Evolutionary conservation across 352 stramenopile genomes (phyloP).

Genomic region (Globisporangium polare): DNA sequence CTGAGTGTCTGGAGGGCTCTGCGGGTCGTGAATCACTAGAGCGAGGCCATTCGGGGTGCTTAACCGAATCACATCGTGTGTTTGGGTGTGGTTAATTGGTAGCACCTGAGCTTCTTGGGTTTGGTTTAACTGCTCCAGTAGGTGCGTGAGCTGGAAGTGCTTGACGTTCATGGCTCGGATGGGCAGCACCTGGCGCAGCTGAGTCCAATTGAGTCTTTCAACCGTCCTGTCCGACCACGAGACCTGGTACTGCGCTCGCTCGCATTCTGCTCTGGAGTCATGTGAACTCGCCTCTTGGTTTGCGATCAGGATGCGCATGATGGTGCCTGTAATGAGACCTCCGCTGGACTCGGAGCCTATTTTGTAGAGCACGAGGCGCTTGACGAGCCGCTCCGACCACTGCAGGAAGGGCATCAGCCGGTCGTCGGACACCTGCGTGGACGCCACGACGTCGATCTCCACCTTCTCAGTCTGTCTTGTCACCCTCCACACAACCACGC

Average conservation of each 20-base stretch:
- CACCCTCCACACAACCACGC: constrained; percentile 60
- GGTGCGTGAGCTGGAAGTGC: constrained; percentile 53
- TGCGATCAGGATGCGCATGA: constrained; percentile 18
- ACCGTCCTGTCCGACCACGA: constrained; percentile 46
- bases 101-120: neutral
- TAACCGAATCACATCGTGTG: neutral
- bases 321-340: constrained; percentile 32
- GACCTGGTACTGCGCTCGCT: constrained; percentile 45
- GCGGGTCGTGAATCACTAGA: constrained; percentile 26
- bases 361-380: constrained; percentile 55
- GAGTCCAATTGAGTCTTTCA: constrained; percentile 42
- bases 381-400: constrained; percentile 55
- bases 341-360: constrained; percentile 18
- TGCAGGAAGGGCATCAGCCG: constrained; percentile 53
- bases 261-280: constrained; percentile 18
- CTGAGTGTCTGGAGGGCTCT: constrained; percentile 9
- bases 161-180: constrained; percentile 67
- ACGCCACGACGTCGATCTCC: constrained; percentile 47
- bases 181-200: constrained; percentile 50
- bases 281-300: neutral
- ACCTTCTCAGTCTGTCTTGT: constrained; percentile 6
- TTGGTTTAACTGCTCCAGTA: constrained; percentile 20
- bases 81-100: neutral
- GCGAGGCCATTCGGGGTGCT: constrained; percentile 30
- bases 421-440: constrained; percentile 54